Base-by-base conservation (phyloP, 495 filamentous ascomycete genomes). In the Neurospora tetrasperma region DNA sequence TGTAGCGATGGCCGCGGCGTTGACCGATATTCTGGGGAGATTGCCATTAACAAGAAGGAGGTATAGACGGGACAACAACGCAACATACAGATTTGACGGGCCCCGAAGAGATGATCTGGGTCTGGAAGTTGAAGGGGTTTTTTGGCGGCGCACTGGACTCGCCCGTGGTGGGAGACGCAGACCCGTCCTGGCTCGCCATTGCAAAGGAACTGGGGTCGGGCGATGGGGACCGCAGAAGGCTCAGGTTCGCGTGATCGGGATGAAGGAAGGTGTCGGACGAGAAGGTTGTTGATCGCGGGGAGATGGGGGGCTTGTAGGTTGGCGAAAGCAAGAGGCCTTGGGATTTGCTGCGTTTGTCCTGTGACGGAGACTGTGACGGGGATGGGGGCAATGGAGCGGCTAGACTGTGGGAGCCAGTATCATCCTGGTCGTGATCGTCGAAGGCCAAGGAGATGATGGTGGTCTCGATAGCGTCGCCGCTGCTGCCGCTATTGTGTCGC, bases 1-100 rank as follows among this genome's bases (percentile, higher is more conserved):
- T 97, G 87, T 98, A 99, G 79, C 96, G 94, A 84, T 99, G 96
- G 40, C 96, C 96, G 71, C 94, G 91, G 72, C 96, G 89, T 81
- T 97, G 94, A 75, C 95, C 96, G 76, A 98, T 88, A 74, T 89
- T 91, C 89, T 92, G 78, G 4, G 72, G 38, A 20, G 59, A 46
- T 42, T 39, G 4, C 41, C 18, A 39, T 70, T 27, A 5, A 54
- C 8, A 71, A 71, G n/a, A 38, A 16, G 41, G 71, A 11, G 42
- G 70, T 44, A 18, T 42, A 42, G 43, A 40, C n/a, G 6, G 23
- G 42, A 66, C 12, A 20, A 23, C 39, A 69, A 54, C 62, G 46
- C 41, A 11, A 81, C 90, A 71, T 87, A 96, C 93, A 62, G 94
- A 92, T 83, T 96, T 97, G 69, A 92, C 90, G 9, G 94, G 91